These are phyloP conservation scores for Lecanicillium sp. DNA, from an alignment of 2,329 filamentous ascomycete species.

Conservation along the genomic window DNA sequence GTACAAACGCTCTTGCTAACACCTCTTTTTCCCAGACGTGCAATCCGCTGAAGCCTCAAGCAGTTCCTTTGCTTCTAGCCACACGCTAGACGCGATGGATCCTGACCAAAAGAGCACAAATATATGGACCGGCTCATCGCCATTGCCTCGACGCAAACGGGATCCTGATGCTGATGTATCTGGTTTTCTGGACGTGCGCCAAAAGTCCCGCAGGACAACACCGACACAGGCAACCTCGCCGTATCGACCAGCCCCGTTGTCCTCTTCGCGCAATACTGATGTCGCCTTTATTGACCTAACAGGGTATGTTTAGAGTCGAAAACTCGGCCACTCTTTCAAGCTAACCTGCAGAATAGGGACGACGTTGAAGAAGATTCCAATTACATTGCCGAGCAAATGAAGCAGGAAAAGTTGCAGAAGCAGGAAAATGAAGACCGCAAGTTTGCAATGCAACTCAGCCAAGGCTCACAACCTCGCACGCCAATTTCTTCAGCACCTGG, in stretches of 20 bases:
- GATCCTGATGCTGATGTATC: conserved; percentile 14
- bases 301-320: conserved; percentile 20
- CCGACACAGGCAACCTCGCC: neutral
- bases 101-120: conserved; percentile 10
- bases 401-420: conserved; percentile 22
- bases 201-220: conserved; percentile 27
- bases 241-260: conserved; percentile 4
- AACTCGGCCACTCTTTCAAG: neutral
- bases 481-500: neutral
- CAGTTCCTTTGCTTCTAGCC: too few species aligned
- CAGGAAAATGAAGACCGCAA: conserved; percentile 20
- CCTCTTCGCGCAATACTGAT: neutral
- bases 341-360: conserved; percentile 20
- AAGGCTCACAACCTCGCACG: conserved; percentile 9
- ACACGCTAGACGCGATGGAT: conserved; percentile 13
- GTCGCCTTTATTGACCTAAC: conserved; percentile 34
- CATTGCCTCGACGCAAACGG: conserved; percentile 23
- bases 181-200: conserved; percentile 8
- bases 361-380: conserved; percentile 23
- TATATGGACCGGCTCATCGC: conserved; percentile 10
- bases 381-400: conserved; percentile 25
- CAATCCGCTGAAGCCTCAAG: too few species aligned
- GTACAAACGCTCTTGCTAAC: too few species aligned
- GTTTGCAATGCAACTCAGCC: conserved; percentile 20
- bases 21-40: too few species aligned